Evolutionary conservation across 148 eudicot genomes (phyloP).

Genomic region (Amaranthus hypochondriacus): DNA sequence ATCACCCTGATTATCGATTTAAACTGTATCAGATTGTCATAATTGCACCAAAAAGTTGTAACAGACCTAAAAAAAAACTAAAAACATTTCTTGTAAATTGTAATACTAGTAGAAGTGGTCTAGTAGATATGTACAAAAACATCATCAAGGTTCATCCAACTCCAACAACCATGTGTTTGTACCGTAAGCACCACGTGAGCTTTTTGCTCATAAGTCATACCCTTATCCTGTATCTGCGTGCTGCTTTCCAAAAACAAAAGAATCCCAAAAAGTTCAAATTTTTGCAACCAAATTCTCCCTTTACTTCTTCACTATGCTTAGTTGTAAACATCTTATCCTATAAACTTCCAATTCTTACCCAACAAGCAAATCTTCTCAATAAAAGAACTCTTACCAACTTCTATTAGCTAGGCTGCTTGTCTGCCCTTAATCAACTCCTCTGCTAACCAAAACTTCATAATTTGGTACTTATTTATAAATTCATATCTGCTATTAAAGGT

Average conservation of each 20-base stretch:
- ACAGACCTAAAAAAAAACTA: not conserved
- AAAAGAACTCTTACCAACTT: not conserved
- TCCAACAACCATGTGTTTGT: slow-evolving; percentile 13
- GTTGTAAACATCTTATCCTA: slow-evolving; percentile 19
- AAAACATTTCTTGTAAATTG: too few relatives aligned
- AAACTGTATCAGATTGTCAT: not conserved
- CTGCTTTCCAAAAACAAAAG: slow-evolving; percentile 13
- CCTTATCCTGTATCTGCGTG: slow-evolving; percentile 9
- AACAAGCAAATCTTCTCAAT: slow-evolving; percentile 5
- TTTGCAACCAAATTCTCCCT: slow-evolving; percentile 3
- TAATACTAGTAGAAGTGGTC: too few relatives aligned
- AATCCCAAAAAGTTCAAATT: slow-evolving; percentile 13
- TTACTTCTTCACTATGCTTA: slow-evolving; percentile 7
- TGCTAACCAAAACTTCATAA: not conserved
- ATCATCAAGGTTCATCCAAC: not conserved
- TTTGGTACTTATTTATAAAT: not conserved
- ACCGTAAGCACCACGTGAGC: slow-evolving; percentile 20
- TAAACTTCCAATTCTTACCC: slow-evolving; percentile 13
- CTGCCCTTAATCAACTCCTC: not conserved
- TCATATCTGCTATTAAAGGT: not conserved
- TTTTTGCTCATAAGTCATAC: not conserved
- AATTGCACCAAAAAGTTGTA: not conserved
- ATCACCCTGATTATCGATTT: too few relatives aligned
- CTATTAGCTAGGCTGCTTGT: not conserved
- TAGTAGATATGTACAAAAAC: not conserved